Evolutionary conservation across 768 basidiomycete genomes (phyloP).

Genomic region (Kwoniella bestiolae): DNA sequence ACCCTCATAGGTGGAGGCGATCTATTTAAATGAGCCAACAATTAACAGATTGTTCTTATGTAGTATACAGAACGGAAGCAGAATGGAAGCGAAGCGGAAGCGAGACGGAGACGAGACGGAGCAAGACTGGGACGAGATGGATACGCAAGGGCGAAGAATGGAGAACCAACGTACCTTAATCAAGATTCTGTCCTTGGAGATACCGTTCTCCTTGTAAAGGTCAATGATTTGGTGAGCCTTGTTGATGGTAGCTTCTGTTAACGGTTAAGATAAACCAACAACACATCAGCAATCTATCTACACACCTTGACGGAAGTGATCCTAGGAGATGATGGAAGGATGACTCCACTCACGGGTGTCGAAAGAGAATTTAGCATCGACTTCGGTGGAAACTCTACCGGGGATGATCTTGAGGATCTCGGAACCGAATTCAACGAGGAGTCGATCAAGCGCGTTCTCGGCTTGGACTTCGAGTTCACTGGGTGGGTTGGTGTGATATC

Average conservation of each 20-base stretch:
- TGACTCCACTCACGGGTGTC: slow-evolving; percentile 67
- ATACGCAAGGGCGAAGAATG: too few relatives aligned
- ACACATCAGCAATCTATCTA: neutral
- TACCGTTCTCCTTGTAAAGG: slow-evolving; percentile 90
- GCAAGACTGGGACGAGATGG: too few relatives aligned
- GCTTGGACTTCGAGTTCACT: slow-evolving; percentile 71
- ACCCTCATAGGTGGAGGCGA: slow-evolving; percentile 99
- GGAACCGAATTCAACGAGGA: slow-evolving; percentile 96
- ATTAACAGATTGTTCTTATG: too few relatives aligned
- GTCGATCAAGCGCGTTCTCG: slow-evolving; percentile 81
- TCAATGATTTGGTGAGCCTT: slow-evolving; percentile 73
- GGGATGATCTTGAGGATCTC: slow-evolving; percentile 95
- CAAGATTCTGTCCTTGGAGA: slow-evolving; percentile 89
- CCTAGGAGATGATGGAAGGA: neutral
- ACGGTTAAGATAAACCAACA: neutral
- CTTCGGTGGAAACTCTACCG: slow-evolving; percentile 98
- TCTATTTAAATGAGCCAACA: slow-evolving; percentile 60
- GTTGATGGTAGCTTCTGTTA: slow-evolving; percentile 48
- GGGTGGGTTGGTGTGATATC: neutral
- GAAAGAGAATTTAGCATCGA: slow-evolving; percentile 96
- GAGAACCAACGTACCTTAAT: slow-evolving; percentile 72
- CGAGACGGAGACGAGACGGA: too few relatives aligned
- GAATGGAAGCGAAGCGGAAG: too few relatives aligned
- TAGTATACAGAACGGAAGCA: too few relatives aligned
- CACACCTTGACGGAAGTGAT: too few relatives aligned